phyloP scores from a whole-genome alignment of 176 grass and related monocot species.

The Oryza officinalis region DNA sequence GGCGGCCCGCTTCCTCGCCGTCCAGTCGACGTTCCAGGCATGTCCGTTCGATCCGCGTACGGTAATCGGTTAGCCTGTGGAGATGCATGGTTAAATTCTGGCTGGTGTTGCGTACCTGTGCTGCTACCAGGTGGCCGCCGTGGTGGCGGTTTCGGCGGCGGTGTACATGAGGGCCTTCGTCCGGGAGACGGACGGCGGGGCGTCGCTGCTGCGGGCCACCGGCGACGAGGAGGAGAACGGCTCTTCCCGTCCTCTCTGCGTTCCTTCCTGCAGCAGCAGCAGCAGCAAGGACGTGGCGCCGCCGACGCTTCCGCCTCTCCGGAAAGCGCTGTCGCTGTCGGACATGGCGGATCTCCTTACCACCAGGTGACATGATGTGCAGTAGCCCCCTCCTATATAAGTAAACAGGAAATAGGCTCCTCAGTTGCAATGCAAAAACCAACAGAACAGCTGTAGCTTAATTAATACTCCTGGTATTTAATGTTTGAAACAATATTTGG shows the following conservation, averaged over 20 bases:
- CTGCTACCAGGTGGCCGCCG: constrained; percentile 35
- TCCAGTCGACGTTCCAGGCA: constrained; percentile 44
- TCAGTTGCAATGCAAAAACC: not conserved
- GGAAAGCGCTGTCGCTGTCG: constrained; percentile 47
- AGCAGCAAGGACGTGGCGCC: constrained; percentile 23
- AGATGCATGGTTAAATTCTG: not conserved
- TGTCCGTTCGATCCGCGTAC: not conserved
- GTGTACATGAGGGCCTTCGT: constrained; percentile 68
- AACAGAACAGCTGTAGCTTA: not conserved
- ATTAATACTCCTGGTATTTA: no score
- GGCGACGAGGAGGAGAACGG: constrained; percentile 44
- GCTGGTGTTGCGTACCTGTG: not conserved
- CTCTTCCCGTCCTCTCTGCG: constrained; percentile 40
- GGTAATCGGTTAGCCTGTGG: not conserved
- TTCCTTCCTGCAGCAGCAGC: constrained; percentile 30
- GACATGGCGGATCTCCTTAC: constrained; percentile 47
- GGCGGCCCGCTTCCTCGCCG: constrained; percentile 45
- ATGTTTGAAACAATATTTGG: not conserved
- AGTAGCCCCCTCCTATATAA: no score
- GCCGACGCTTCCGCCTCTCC: constrained; percentile 43
- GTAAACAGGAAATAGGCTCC: not conserved
- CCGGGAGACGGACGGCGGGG: constrained; percentile 52
- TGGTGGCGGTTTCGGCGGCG: constrained; percentile 28
- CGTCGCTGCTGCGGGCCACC: constrained; percentile 8
- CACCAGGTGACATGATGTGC: constrained; percentile 46